Evolutionary conservation across 108 stramenopile species (phyloP), one percentile per base, ranked within the genome.

Genomic region (Cylindrotheca closterium): DNA sequence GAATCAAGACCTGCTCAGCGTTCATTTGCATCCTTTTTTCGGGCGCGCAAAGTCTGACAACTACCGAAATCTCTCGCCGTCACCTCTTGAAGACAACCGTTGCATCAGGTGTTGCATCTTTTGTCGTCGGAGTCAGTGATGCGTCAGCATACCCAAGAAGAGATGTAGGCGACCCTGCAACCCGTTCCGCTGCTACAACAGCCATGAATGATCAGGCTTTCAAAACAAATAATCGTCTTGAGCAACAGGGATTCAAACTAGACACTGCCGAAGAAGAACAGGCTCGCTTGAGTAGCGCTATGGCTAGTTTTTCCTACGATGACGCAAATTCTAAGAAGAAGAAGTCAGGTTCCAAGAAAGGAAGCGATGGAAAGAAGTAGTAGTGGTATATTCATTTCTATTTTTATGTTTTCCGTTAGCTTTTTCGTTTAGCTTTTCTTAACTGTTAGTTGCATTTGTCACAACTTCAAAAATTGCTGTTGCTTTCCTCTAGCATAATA

Each of bases 261-360:
- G 81, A 86, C 48, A 82, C 79, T 1, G 48, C 31, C 21, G 80
- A 79, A 34, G 81, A 86, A 68, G 81, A 86, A 47, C 24, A 53
- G 24, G 68, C 58, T 0, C 30, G 54, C 23, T 48, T 81, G 30
- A 56, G 51, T 27, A 62, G 57, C 19, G 76, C 74, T 10, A 45
- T 82, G 61, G 32, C 74, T 0, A 70, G 71, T 0, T 85, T 79
- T 55, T 75, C 75, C 23, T 85, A 85, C 32, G 81, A 82, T 7
- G 61, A 60, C 28, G 21, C 63, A 10, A 67, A 42, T 0, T 3
- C 45, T 8, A 67, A 63, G 67, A 77, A 69, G 55, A 69, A 69
- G 30, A 37, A 55, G 1, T 61, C 62, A 30, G 26, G 45, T 7
- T 42, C 37, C 10, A 42, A 42, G 8, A 15, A 15, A 7, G 37